These are phyloP conservation scores for Coemansia sp. DNA, from an alignment of 192 early-diverging fungal species.

Conservation along the genomic window DNA sequence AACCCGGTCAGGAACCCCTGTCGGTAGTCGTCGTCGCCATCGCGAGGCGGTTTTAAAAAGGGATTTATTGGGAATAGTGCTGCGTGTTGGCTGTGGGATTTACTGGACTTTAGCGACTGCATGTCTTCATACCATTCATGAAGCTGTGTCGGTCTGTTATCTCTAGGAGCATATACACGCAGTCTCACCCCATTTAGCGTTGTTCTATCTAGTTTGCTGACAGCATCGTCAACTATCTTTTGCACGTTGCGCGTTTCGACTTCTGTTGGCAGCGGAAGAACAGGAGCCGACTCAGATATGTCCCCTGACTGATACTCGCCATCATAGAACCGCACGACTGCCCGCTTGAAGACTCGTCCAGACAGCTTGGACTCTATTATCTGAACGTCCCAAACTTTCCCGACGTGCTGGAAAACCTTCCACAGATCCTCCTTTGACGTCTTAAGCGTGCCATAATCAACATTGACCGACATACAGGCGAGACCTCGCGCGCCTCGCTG, in stretches of 20 bases:
- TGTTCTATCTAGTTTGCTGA: constrained; percentile 16
- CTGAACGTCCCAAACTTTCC: constrained; percentile 46
- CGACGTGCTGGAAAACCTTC: constrained; percentile 23
- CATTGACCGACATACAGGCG: constrained; percentile 38
- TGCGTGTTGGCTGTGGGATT: background rate
- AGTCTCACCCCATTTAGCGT: constrained; percentile 26
- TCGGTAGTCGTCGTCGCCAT: constrained; percentile 37
- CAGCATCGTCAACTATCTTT: constrained; percentile 6
- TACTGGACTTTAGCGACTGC: background rate
- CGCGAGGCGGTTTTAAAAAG: constrained; percentile 11
- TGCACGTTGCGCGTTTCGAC: constrained; percentile 17
- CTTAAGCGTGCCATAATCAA: constrained; percentile 19
- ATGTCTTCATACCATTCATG: constrained; percentile 40
- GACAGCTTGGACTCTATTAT: constrained; percentile 20
- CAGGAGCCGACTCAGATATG: constrained; percentile 18
- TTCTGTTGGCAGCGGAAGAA: constrained; percentile 26
- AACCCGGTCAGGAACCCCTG: constrained; percentile 36
- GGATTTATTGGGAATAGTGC: constrained; percentile 38
- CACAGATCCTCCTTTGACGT: constrained; percentile 27
- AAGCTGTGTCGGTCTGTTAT: constrained; percentile 26
- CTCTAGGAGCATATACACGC: constrained; percentile 7
- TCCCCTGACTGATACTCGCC: constrained; percentile 23
- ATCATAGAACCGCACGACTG: constrained; percentile 36
- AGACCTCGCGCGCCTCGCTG: background rate
- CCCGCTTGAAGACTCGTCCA: constrained; percentile 15